A percentile compares a stretch with the other conserved stretches of the same genome.
Evolutionary conservation across 2,329 filamentous ascomycete species (phyloP).

Genomic region (Verticillium longisporum): DNA sequence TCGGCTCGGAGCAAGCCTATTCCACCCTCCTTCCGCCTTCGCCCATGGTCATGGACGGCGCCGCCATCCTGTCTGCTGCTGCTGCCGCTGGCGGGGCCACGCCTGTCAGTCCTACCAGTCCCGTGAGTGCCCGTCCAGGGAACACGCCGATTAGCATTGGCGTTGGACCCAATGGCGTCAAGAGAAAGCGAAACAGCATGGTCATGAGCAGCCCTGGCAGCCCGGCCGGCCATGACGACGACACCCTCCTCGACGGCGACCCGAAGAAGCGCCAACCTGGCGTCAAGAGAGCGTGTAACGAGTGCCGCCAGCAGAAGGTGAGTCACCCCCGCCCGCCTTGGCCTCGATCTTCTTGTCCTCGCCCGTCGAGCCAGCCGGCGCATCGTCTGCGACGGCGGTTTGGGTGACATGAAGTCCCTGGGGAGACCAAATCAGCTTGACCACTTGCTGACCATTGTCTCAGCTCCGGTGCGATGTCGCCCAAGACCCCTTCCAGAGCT

Average conservation of each 20-base stretch:
- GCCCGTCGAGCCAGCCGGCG: background rate
- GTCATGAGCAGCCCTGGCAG: slow-evolving; percentile 54
- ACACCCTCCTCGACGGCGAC: slow-evolving; percentile 42
- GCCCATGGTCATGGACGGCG: slow-evolving; percentile 36
- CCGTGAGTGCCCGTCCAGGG: slow-evolving; percentile 34
- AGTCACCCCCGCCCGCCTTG: slow-evolving; percentile 26
- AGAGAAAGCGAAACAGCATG: slow-evolving; percentile 53
- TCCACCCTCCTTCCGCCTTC: slow-evolving; percentile 5
- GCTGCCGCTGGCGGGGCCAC: slow-evolving; percentile 31
- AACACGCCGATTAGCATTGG: slow-evolving; percentile 13
- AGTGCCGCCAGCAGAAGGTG: slow-evolving; percentile 82
- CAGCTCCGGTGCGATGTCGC: slow-evolving; percentile 79
- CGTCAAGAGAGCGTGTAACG: slow-evolving; percentile 76
- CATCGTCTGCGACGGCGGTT: background rate
- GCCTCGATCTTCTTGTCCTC: background rate
- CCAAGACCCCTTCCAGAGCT: slow-evolving; percentile 72
- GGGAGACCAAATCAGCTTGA: background rate
- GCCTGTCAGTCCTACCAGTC: slow-evolving; percentile 49
- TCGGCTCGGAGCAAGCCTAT: slow-evolving; percentile 1
- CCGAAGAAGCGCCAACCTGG: slow-evolving; percentile 56
- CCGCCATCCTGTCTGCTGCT: slow-evolving; percentile 30
- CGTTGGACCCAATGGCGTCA: slow-evolving; percentile 37
- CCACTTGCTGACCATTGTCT: slow-evolving; percentile 11
- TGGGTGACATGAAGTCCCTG: too few species aligned
- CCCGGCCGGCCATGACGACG: slow-evolving; percentile 50